A percentile compares a stretch with the other conserved stretches of the same genome.
Conservation (phyloP, 2,329 filamentous ascomycete genomes). For the Amauroascus verrucosus region DNA sequence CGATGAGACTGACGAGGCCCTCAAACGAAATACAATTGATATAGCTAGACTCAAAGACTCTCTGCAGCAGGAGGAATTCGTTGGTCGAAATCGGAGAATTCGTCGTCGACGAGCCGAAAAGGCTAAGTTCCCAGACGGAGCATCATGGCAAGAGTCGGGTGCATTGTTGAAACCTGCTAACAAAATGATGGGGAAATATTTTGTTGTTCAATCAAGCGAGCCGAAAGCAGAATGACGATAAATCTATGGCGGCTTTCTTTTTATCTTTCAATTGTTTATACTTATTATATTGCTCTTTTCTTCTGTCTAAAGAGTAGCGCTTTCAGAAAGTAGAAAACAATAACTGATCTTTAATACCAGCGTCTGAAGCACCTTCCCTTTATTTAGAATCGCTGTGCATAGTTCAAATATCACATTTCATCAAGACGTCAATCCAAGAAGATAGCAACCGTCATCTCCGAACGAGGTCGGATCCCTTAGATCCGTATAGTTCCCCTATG, state of each 20-base stretch:
- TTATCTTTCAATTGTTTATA: no score
- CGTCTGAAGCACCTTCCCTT: background rate
- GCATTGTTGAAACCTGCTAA: slow-evolving; percentile 48
- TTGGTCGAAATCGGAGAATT: slow-evolving; percentile 40
- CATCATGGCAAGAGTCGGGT: slow-evolving; percentile 59
- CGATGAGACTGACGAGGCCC: slow-evolving; percentile 49
- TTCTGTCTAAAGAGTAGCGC: background rate
- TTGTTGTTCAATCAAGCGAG: slow-evolving; percentile 53
- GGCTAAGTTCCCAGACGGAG: slow-evolving; percentile 32
- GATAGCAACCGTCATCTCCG: no score
- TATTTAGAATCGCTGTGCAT: background rate
- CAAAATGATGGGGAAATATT: slow-evolving; percentile 60
- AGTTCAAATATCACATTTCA: background rate
- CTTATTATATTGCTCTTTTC: no score
- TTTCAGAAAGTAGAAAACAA: background rate
- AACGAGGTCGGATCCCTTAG: no score
- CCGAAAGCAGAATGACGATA: background rate
- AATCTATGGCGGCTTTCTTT: background rate
- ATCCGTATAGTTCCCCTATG: no score
- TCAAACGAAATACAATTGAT: slow-evolving; percentile 33
- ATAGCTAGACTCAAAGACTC: slow-evolving; percentile 29
- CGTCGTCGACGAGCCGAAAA: slow-evolving; percentile 28
- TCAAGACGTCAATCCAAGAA: background rate
- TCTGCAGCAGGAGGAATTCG: slow-evolving; percentile 32
- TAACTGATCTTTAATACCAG: background rate